phyloP scores from a whole-genome alignment of 208 protist genomes.

The Crithidia brevicula region DNA sequence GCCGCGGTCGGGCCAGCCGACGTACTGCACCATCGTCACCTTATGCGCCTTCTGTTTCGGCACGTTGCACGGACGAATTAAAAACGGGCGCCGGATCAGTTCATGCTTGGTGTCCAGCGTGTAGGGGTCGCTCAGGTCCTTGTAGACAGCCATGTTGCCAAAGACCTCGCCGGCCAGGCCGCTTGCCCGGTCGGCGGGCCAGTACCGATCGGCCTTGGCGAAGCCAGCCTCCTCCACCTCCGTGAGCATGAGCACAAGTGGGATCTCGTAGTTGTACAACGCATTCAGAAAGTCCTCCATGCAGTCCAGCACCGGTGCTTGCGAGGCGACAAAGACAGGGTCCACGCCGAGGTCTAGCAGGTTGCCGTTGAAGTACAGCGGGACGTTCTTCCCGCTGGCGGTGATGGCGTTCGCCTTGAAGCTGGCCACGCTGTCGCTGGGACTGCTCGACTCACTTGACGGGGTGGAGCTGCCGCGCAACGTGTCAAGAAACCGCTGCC shows the following conservation, averaged over 20 bases:
- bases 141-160: constrained; percentile 38
- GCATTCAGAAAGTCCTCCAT: constrained; percentile 66
- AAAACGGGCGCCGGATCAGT: constrained; percentile 28
- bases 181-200: constrained; percentile 43
- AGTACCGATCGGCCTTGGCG: constrained; percentile 84
- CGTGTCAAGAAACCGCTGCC: constrained; percentile 11
- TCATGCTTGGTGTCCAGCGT: constrained; percentile 19
- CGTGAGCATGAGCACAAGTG: constrained; percentile 84
- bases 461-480: constrained; percentile 6
- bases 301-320: constrained; percentile 68
- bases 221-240: constrained; percentile 54
- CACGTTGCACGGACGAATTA: constrained; percentile 22
- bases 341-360: constrained; percentile 33
- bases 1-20: constrained; percentile 86
- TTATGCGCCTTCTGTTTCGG: constrained; percentile 31
- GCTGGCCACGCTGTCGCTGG: not conserved
- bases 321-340: constrained; percentile 76
- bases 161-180: constrained; percentile 20
- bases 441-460: not conserved
- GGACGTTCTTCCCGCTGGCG: constrained; percentile 8
- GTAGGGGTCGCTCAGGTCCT: constrained; percentile 48
- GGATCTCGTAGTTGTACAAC: constrained; percentile 51
- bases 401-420: constrained; percentile 5
- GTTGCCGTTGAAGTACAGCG: constrained; percentile 78
- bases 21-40: constrained; percentile 79